Evolutionary conservation across 495 filamentous ascomycete genomes (phyloP), one percentile per base, ranked within the genome.

Genomic region (Lepidopterella palustris): DNA sequence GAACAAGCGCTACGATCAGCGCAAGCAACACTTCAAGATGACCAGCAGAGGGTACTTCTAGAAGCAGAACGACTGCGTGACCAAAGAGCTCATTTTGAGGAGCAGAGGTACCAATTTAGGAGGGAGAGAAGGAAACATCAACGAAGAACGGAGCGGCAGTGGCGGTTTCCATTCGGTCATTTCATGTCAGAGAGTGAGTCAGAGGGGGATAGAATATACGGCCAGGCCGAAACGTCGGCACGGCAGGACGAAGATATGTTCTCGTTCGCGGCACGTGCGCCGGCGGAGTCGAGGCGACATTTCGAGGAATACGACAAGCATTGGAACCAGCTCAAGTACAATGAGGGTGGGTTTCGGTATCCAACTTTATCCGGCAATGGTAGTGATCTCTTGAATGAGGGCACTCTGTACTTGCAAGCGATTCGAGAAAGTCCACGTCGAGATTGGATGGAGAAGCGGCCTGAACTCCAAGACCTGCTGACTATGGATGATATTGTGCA

Each of bases 231-330:
- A 47, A 5, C 5, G 9, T 47, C n/a, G 42, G 11, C 18, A 47
- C 42, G 18, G 5, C 5, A 5, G 5, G 45, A 5, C 45, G 5
- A 48, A n/a, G n/a, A 48, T 18, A 48, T 5, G 45, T 8, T 48
- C 45, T n/a, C 5, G n/a, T 48, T 48, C n/a, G n/a, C n/a, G n/a
- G n/a, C n/a, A n/a, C 39, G 13, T 6, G 13, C 39, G 39, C 39
- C 20, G 39, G 39, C 39, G 31, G 50, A 28, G 18, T n/a, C 50
- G 3, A 5, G 31, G 50, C 24, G 13, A 28, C 6, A 11, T 24
- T 27, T 53, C 21, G 50, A 28, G 3, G 50, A 53, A 15, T 53
- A 53, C 26, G 31, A 53, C 50, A 53, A 23, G 1, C 25, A 53
- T 29, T 53, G 50, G 50, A 27, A 53, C 21, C 24, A 27, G 15